A percentile compares a stretch with the other conserved stretches of the same genome.
Evolutionary conservation across 2,329 filamentous ascomycete species (phyloP).

Genomic region (Fusarium bactridioides): DNA sequence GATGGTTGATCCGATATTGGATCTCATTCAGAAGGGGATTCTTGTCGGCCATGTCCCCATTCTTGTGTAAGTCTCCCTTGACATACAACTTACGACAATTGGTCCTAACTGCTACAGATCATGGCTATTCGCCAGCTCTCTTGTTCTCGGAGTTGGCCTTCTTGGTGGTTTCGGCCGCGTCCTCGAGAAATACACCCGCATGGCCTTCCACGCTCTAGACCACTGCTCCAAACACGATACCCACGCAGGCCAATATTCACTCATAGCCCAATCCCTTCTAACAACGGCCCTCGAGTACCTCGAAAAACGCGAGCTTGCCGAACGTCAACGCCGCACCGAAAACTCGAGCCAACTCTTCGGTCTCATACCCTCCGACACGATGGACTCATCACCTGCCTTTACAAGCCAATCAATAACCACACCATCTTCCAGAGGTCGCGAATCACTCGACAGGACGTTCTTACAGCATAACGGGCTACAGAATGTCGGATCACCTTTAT

Average conservation of each 20-base stretch:
- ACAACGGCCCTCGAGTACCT: constrained; percentile 56
- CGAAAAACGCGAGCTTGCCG: constrained; percentile 56
- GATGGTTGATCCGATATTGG: constrained; percentile 59
- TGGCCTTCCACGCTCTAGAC: constrained; percentile 57
- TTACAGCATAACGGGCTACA: constrained; percentile 41
- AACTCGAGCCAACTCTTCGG: constrained; percentile 62
- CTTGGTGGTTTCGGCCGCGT: constrained; percentile 61
- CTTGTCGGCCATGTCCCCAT: constrained; percentile 58
- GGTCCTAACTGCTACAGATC: constrained; percentile 47
- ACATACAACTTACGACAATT: fast-evolving
- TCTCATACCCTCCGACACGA: constrained; percentile 48
- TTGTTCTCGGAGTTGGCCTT: constrained; percentile 60
- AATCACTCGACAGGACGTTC: constrained; percentile 41
- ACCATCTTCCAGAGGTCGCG: constrained; percentile 21
- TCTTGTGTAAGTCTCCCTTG: constrained; percentile 53
- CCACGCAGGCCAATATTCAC: constrained; percentile 61
- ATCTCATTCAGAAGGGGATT: constrained; percentile 52
- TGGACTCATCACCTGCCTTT: constrained; percentile 13
- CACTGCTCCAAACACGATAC: constrained; percentile 59
- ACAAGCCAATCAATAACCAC: constrained; percentile 19
- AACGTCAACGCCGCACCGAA: constrained; percentile 57
- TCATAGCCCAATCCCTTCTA: constrained; percentile 61
- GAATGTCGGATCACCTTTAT: constrained; percentile 42
- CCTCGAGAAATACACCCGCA: constrained; percentile 58
- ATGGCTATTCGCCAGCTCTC: constrained; percentile 62